Evolutionary conservation across 768 basidiomycete genomes (phyloP), one percentile per base, ranked within the genome.

Genomic region (Glaciozyma martinii): DNA sequence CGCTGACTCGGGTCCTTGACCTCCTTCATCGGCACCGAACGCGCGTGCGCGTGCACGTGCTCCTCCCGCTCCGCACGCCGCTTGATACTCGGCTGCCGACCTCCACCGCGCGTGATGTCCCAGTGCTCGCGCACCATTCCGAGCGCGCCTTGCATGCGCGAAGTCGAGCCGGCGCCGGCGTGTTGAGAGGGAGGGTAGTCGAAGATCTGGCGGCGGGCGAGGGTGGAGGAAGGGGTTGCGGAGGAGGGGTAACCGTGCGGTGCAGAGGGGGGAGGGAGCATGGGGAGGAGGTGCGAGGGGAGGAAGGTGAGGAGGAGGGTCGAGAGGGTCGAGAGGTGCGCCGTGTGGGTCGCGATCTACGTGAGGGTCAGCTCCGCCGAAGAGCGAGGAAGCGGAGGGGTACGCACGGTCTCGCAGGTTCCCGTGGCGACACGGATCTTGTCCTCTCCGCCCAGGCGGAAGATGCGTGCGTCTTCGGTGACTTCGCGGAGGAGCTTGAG

Each of bases 401-500:
- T 0, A 42, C 59, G 23, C 60, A 73, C 72, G 25, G 70, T 71
- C 62, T 74, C 73, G 65, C 73, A 74, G 12, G 73, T 71, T 55
- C 68, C 68, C 18, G 73, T 74, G 21, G 72, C 73, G 23, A 74
- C 73, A 5, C 73, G 27, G 56, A 74, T 74, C 73, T 74, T 74
- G 71, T 74, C 73, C 62, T 74, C 73, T 13, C 71, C 72, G 27
- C 73, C 73, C 12, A 74, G 63, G 27, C 68, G 69, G 61, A 71
- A 74, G 47, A 62, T 53, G 25, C 66, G 59, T 25, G 92, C 92
- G 77, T 97, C 94, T 61, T 98, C 93, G 10, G 92, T 90, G 74
- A 98, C 91, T 75, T 95, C 90, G 55, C 85, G 82, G 71, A 99
- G 84, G 40, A 93, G 83, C 80, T 85, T 85, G 61, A 97, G 85